phyloP scores from a whole-genome alignment of 192 early-diverging fungal species.

The Coemansia sp. region DNA sequence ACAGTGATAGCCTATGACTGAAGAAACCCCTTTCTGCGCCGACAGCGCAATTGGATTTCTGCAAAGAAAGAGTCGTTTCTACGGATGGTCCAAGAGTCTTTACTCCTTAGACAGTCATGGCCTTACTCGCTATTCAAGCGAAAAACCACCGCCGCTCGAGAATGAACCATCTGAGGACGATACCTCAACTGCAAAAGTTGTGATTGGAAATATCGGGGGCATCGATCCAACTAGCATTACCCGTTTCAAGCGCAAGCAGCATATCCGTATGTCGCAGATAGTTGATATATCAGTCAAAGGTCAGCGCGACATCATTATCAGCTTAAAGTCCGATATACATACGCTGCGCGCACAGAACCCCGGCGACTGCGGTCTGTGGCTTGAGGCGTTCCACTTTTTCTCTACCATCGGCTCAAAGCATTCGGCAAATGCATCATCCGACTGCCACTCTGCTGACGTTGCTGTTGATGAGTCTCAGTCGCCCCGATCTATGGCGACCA shows the following conservation, averaged over 20 bases:
- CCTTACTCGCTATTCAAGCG: conserved; percentile 20
- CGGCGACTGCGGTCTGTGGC: conserved; percentile 28
- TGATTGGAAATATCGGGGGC: conserved; percentile 29
- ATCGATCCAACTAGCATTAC: conserved; percentile 7
- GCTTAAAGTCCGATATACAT: conserved; percentile 11
- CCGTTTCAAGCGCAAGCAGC: conserved; percentile 20
- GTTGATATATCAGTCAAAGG: conserved; percentile 16
- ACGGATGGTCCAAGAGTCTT: conserved; percentile 41
- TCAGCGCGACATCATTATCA: conserved; percentile 29
- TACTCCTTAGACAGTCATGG: conserved; percentile 26
- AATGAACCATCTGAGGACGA: background rate
- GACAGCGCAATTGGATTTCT: conserved; percentile 24
- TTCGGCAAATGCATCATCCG: background rate
- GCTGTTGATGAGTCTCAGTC: background rate
- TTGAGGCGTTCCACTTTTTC: conserved; percentile 9
- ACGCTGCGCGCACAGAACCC: conserved; percentile 29
- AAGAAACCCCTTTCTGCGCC: background rate
- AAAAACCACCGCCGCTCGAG: conserved; percentile 9
- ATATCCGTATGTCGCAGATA: conserved; percentile 17
- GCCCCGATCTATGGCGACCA: background rate
- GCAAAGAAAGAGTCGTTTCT: conserved; percentile 47
- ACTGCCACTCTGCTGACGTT: background rate
- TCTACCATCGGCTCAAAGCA: background rate
- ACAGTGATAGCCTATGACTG: background rate
- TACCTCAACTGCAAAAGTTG: background rate